phyloP scores from a whole-genome alignment of 2,329 filamentous ascomycete genomes.

The Alternaria sp. region DNA sequence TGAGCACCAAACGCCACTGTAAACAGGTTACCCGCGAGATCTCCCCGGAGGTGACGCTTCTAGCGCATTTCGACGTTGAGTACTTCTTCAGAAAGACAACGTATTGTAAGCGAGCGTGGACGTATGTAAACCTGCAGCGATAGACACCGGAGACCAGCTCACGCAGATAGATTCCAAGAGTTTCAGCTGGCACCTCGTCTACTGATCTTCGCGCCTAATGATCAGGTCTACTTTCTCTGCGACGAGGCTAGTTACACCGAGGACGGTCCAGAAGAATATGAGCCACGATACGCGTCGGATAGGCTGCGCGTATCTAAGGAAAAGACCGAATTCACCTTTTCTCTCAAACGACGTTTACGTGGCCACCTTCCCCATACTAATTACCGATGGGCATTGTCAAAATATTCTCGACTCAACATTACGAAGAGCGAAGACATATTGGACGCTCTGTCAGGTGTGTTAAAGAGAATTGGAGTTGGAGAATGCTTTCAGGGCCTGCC shows the following conservation, averaged over 20 bases:
- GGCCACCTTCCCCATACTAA: neutral
- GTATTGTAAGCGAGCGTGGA: neutral
- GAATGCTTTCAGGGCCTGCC: neutral
- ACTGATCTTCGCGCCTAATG: neutral
- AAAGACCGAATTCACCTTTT: neutral
- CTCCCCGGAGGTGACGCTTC: neutral
- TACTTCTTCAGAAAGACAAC: neutral
- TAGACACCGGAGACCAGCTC: neutral
- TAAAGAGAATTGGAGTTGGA: neutral
- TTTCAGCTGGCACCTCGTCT: neutral
- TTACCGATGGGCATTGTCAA: neutral
- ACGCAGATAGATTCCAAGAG: neutral
- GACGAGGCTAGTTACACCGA: neutral
- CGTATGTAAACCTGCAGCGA: neutral
- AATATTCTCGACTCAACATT: neutral
- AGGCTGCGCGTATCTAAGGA: too few relatives aligned
- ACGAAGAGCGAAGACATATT: neutral
- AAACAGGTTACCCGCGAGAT: neutral
- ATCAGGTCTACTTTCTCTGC: neutral
- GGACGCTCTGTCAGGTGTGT: accelerated
- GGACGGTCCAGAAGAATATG: neutral
- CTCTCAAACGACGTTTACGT: neutral
- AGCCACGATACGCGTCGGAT: too few relatives aligned
- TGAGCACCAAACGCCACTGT: neutral
- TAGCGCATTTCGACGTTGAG: neutral